These are phyloP conservation scores for Waltiozyma sp. DNA, from an alignment of 1,139 yeast species.

Conservation along the genomic window DNA sequence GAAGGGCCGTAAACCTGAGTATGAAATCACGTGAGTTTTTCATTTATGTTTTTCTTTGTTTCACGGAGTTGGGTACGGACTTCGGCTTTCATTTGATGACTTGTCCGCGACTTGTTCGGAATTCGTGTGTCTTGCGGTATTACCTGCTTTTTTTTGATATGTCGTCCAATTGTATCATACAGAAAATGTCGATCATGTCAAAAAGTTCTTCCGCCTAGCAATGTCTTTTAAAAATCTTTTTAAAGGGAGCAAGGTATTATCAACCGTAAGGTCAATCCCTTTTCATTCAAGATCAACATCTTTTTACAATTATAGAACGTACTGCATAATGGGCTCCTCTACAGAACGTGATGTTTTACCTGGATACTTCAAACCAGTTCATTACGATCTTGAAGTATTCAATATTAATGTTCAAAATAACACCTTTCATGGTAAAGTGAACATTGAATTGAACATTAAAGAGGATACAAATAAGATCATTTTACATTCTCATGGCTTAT, in stretches of 20 bases:
- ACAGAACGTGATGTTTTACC: slow-evolving; percentile 53
- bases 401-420: slow-evolving; percentile 15
- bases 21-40: no score
- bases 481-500: slow-evolving; percentile 38
- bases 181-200: no score
- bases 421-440: slow-evolving; percentile 53
- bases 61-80: background rate
- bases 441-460: slow-evolving; percentile 51
- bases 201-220: no score
- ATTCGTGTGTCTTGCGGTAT: background rate
- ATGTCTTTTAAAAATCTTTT: background rate
- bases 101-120: no score
- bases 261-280: background rate
- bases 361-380: slow-evolving; percentile 54
- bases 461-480: slow-evolving; percentile 57
- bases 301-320: background rate
- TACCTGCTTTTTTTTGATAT: no score
- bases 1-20: no score
- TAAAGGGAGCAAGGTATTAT: background rate
- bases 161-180: no score
- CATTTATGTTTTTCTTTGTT: no score
- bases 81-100: background rate
- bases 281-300: background rate
- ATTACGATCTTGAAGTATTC: slow-evolving; percentile 40
- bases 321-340: background rate